Conservation (phyloP, 176 grass and related monocot species). For the Aegilops tauschii region DNA sequence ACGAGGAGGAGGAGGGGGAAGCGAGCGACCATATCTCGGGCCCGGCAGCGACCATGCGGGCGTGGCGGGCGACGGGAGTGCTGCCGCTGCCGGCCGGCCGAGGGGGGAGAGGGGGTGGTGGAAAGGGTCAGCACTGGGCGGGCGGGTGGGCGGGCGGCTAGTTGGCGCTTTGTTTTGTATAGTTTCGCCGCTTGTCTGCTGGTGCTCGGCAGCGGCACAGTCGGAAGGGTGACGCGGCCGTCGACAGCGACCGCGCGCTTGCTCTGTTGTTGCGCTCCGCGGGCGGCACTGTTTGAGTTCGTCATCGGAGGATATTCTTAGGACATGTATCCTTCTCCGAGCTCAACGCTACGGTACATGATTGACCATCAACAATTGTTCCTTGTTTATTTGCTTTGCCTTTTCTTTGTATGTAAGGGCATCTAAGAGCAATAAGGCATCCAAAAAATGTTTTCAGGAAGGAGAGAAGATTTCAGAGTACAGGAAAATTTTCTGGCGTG, state of each 20-base stretch:
- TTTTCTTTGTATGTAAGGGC: background rate
- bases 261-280: background rate
- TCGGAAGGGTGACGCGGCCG: slow-evolving; percentile 1
- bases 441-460: too few relatives aligned
- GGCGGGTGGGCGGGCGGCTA: background rate
- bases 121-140: slow-evolving; percentile 44
- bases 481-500: too few relatives aligned
- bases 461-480: too few relatives aligned
- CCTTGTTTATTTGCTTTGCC: background rate
- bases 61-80: background rate
- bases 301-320: slow-evolving; percentile 43
- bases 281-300: slow-evolving; percentile 3
- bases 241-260: slow-evolving; percentile 34
- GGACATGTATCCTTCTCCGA: slow-evolving; percentile 1
- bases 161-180: slow-evolving; percentile 46
- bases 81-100: slow-evolving; percentile 36
- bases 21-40: slow-evolving; percentile 39
- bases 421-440: too few relatives aligned
- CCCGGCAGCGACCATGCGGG: background rate
- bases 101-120: slow-evolving; percentile 8
- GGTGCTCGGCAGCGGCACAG: slow-evolving; percentile 25
- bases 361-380: background rate
- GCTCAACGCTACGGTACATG: slow-evolving; percentile 7
- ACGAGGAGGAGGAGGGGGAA: slow-evolving; percentile 10
- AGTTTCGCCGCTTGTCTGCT: slow-evolving; percentile 39